Conservation (phyloP, 78 protist genomes). For the Dictyostelium citrinum region DNA sequence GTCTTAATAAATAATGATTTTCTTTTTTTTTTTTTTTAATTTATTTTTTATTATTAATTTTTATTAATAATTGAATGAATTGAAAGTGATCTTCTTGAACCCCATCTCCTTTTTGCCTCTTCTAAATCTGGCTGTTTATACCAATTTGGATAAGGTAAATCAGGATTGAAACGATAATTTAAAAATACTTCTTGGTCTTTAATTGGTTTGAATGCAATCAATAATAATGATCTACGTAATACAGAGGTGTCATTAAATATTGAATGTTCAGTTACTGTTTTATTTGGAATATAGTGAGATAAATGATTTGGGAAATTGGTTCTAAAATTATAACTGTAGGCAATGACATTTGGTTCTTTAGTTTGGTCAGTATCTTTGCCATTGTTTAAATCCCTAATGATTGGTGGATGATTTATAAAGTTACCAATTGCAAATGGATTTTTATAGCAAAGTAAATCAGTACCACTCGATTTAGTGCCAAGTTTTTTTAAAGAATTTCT, state of each 20-base stretch:
- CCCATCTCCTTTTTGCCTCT: conserved; percentile 68
- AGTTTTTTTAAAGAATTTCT: not conserved
- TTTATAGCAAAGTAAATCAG: not conserved
- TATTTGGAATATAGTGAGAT: conserved; percentile 26
- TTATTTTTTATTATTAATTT: not conserved
- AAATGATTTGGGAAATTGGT: conserved; percentile 18
- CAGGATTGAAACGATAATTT: conserved; percentile 63
- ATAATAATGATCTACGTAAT: not conserved
- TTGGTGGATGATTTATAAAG: conserved; percentile 74
- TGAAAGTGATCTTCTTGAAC: conserved; percentile 3
- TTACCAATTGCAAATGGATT: conserved; percentile 77
- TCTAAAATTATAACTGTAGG: conserved; percentile 9
- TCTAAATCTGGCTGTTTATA: conserved; percentile 49
- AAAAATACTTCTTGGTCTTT: conserved; percentile 29
- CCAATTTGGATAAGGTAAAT: conserved; percentile 45
- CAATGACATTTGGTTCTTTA: conserved; percentile 40
- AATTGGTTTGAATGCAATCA: conserved; percentile 39
- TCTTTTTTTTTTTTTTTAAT: not conserved
- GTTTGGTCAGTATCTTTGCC: no score
- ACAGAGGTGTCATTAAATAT: not conserved
- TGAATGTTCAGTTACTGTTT: not conserved
- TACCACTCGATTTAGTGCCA: not conserved
- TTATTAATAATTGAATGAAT: not conserved
- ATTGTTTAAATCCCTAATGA: not conserved
- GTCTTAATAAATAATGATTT: no score